Evolutionary conservation across 495 filamentous ascomycete genomes (phyloP), one percentile per base, ranked within the genome.

Genomic region (Penicillium paradoxum): DNA sequence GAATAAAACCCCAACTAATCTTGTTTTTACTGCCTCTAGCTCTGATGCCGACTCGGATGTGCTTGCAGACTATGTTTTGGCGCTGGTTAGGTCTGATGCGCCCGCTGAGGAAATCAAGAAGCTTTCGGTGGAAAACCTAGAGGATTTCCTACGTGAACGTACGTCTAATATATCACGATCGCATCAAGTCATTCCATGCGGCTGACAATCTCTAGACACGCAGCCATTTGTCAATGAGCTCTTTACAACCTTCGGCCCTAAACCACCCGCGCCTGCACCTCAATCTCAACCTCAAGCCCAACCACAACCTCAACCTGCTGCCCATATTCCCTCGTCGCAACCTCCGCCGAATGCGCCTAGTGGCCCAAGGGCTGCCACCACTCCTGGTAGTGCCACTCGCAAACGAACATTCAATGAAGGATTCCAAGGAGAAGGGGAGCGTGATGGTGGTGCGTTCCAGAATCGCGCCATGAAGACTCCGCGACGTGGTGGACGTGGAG

Each of bases 21-120:
- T n/a, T 25, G 30, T 8, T 17, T 8, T 4, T 15, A 52, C 21
- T 18, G 17, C 44, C 22, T 56, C 30, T 59, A 96, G 90, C 50
- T 95, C 91, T 13, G 93, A 97, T 68, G 93, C 91, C 42, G 93
- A 98, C 67, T 85, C 90, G 25, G 91, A 96, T 61, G 90, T 98
- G 3, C 85, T 98, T 14, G 91, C 91, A 27, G 93, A 98, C 64
- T 98, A 97, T 63, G 89, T 98, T 0, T 74, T 97, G 27, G 92
- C 92, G n/a, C 82, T 98, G 9, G 76, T 96, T 29, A 82, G 82
- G 49, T 84, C 89, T 47, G 90, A 96, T 59, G 88, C 87, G 54
- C 79, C 83, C 18, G 79, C 82, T n/a, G 80, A 86, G 4, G 78
- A 84, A 45, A 85, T 95, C 32, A 83, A 84, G 62, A 76, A 80